These are phyloP conservation scores for Fusarium sp. DNA, from an alignment of 2,329 filamentous ascomycete genomes.

Conservation along the genomic window DNA sequence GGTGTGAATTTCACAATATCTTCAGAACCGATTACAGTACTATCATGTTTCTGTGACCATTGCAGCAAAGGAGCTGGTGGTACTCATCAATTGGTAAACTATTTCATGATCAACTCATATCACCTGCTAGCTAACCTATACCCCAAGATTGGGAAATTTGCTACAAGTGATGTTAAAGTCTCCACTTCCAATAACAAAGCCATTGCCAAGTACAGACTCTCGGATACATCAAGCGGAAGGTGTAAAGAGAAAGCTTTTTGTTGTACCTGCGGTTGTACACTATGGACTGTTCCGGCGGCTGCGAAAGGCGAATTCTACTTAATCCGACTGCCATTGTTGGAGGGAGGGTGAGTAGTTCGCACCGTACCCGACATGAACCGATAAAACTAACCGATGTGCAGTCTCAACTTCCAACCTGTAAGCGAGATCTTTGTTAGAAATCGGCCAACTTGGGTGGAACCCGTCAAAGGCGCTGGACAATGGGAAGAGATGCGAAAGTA, in stretches of 20 bases:
- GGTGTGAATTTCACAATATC: conserved; percentile 18
- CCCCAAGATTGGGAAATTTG: conserved; percentile 49
- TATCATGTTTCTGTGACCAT: conserved; percentile 44
- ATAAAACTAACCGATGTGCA: conserved; percentile 5
- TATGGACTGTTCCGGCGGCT: conserved; percentile 48
- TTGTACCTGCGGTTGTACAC: conserved; percentile 42
- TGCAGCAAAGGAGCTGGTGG: conserved; percentile 42
- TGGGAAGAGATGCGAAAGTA: conserved; percentile 48
- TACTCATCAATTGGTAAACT: conserved; percentile 35
- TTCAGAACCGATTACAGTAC: conserved; percentile 30
- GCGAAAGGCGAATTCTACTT: conserved; percentile 45
- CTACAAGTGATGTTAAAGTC: conserved; percentile 25
- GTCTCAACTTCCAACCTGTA: conserved; percentile 37
- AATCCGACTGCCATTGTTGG: conserved; percentile 44
- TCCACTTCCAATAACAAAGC: neutral
- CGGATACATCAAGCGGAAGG: conserved; percentile 46
- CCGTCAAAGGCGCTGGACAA: conserved; percentile 41
- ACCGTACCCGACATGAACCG: neutral
- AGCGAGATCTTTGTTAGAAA: conserved; percentile 50
- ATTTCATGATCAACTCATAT: fast-evolving
- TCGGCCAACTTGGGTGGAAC: conserved; percentile 45
- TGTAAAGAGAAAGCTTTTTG: conserved; percentile 49
- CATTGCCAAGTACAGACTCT: conserved; percentile 36
- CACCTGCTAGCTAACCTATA: neutral
- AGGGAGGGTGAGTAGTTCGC: conserved; percentile 42